Percentiles rank a stretch among this genome's conserved stretches.
phyloP scores from a whole-genome alignment of 2,329 filamentous ascomycete genomes.

The Myrmaecium sp. region DNA sequence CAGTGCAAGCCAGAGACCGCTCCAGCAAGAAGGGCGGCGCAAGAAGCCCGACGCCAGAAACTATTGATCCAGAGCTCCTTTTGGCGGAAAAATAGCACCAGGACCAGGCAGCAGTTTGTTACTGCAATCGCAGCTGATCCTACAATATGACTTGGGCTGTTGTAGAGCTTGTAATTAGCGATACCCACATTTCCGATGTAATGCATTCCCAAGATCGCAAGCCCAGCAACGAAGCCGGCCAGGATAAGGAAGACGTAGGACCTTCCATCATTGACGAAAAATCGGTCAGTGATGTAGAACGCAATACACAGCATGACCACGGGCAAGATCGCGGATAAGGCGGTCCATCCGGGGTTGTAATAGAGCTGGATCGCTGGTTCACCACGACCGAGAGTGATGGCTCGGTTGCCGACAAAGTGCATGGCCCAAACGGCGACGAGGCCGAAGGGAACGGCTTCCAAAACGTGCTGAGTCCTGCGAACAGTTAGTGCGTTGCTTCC shows the following conservation, averaged over 20 bases:
- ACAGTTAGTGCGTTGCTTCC: conserved; percentile 1
- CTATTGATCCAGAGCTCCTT: conserved; percentile 59
- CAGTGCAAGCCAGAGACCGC: conserved; percentile 82
- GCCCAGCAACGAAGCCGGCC: conserved; percentile 54
- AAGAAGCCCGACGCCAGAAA: conserved; percentile 57
- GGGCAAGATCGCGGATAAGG: conserved; percentile 64
- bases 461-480: conserved; percentile 23
- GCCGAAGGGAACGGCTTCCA: conserved; percentile 27
- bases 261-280: conserved; percentile 13
- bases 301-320: conserved; percentile 57
- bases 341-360: conserved; percentile 56
- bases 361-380: conserved; percentile 47
- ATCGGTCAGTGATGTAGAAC: conserved; percentile 47
- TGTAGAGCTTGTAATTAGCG: conserved; percentile 53
- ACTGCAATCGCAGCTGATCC: conserved; percentile 58
- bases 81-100: conserved; percentile 64
- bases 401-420: conserved; percentile 74
- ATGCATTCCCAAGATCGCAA: conserved; percentile 71
- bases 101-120: conserved; percentile 49
- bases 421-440: conserved; percentile 36
- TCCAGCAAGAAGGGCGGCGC: conserved; percentile 49
- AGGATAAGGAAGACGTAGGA: conserved; percentile 23
- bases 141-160: conserved; percentile 41
- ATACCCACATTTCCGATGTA: conserved; percentile 77
- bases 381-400: conserved; percentile 53